Conservation (phyloP, 768 basidiomycete genomes). For the Xerocomellus intermedius region DNA sequence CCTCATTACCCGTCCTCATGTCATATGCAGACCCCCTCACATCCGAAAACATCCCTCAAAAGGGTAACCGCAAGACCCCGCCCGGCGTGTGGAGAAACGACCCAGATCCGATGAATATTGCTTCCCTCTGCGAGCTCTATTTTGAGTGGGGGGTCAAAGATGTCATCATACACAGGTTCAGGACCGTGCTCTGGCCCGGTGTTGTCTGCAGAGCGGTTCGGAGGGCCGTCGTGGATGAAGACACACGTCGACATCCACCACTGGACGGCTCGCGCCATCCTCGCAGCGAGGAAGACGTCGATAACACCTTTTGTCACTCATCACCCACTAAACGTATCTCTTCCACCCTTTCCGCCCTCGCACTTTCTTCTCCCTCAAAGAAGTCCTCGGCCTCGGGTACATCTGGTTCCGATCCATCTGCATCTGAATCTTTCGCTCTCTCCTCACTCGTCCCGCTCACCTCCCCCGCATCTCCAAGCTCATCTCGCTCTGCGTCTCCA, state of each 20-base stretch:
- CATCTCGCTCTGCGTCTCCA: slow-evolving; percentile 3
- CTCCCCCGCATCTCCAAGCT: background rate
- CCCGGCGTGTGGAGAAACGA: slow-evolving; percentile 52
- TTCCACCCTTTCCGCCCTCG: slow-evolving; percentile 11
- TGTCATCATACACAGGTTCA: slow-evolving; percentile 78
- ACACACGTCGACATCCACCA: slow-evolving; percentile 24
- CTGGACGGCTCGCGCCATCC: background rate
- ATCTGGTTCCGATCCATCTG: slow-evolving; percentile 1
- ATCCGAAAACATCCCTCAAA: slow-evolving; percentile 48
- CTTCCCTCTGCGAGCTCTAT: slow-evolving; percentile 77
- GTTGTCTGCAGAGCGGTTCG: slow-evolving; percentile 69
- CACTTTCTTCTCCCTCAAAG: slow-evolving; percentile 18
- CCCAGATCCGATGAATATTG: slow-evolving; percentile 68
- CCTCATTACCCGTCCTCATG: slow-evolving; percentile 67
- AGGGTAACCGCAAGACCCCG: slow-evolving; percentile 34
- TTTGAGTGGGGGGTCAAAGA: slow-evolving; percentile 93
- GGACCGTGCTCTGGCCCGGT: slow-evolving; percentile 79
- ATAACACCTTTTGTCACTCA: background rate
- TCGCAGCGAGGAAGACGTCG: background rate
- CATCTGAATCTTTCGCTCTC: slow-evolving; percentile 8
- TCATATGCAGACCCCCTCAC: slow-evolving; percentile 80
- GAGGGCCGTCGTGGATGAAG: slow-evolving; percentile 54
- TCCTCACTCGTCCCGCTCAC: slow-evolving; percentile 18
- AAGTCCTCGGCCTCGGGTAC: background rate
- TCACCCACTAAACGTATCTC: slow-evolving; percentile 19